Percentiles rank a stretch among this genome's conserved stretches.
Evolutionary conservation across 345 rosid genomes (phyloP).

Genomic region (Gossypium thurberi): DNA sequence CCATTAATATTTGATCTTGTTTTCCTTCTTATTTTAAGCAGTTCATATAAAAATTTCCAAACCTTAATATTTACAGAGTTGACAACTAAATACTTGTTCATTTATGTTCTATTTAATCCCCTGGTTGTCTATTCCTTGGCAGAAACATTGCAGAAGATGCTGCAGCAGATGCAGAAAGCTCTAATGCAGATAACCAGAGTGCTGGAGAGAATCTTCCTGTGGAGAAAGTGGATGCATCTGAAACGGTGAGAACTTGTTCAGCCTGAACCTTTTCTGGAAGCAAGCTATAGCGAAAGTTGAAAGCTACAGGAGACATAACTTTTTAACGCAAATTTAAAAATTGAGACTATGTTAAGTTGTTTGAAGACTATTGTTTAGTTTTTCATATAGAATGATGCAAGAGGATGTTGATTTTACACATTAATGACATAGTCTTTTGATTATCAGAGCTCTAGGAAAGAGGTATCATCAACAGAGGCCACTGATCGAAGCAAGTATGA

Average conservation of each 20-base stretch:
- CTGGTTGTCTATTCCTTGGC: slow-evolving; percentile 16
- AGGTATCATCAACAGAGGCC: slow-evolving; percentile 35
- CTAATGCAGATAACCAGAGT: slow-evolving; percentile 46
- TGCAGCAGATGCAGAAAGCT: slow-evolving; percentile 44
- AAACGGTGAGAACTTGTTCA: slow-evolving; percentile 36
- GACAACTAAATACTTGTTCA: background rate
- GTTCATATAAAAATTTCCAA: background rate
- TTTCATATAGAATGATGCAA: background rate
- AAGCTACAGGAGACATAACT: background rate
- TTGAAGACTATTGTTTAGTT: slow-evolving; percentile 3
- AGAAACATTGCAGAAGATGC: slow-evolving; percentile 59
- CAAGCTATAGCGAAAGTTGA: background rate
- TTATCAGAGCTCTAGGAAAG: slow-evolving; percentile 44
- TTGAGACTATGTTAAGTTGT: background rate
- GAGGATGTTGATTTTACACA: slow-evolving; percentile 3
- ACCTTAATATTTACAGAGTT: background rate
- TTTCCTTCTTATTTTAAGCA: background rate
- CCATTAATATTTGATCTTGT: background rate
- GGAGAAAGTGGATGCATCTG: slow-evolving; percentile 45
- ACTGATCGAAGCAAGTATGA: slow-evolving; percentile 37
- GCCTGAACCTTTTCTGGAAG: background rate
- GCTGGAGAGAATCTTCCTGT: slow-evolving; percentile 40
- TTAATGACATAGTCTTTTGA: slow-evolving; percentile 11
- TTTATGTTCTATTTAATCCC: background rate
- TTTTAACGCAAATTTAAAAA: background rate